Evolutionary conservation across 148 eudicot genomes (phyloP), one percentile per base, ranked within the genome.

Genomic region (Cornus suecica): DNA sequence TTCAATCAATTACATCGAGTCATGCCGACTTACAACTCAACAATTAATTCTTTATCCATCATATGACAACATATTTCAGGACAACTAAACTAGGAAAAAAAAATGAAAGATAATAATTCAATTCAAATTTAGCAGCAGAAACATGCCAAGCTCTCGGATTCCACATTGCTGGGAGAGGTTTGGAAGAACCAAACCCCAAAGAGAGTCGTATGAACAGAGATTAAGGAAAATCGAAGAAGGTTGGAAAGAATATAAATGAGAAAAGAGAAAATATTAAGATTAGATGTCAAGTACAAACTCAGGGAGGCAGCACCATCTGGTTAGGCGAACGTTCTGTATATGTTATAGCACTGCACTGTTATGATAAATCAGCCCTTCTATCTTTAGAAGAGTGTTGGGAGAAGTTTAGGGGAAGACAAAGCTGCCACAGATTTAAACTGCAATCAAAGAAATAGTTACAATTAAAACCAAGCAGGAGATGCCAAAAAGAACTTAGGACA

Each of bases 361-460:
- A 72, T 22, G 27, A 28, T 30, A 25, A 69, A 66, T 67, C 69
- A 37, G 69, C 51, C 29, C 30, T 68, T 10, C 72, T 27, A 51
- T 70, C 85, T 78, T 84, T 80, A 83, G 79, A 92, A 92, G 23
- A 92, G 91, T 62, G 86, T 79, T 76, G 79, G 78, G 23, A 83
- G 86, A 69, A 92, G 83, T 76, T 80, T 83, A 14, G 88, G 88
- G 71, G 97, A 77, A 20, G 86, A 74, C 77, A 87, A 82, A 77
- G 83, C 86, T 32, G 94, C 97, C 72, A 92, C 92, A 72, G 82
- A 70, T 71, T 90, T 87, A 79, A 86, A 90, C 97, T 92, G 97
- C 77, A 28, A 77, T 34, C 71, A 76, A 16, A 72, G 45, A 30
- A 79, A 56, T 62, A 77, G 67, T 41, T 70, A 15, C 45, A 52